These are phyloP conservation scores for Alectoria sarmentosa DNA, from an alignment of 495 filamentous ascomycete genomes.

Conservation along the genomic window DNA sequence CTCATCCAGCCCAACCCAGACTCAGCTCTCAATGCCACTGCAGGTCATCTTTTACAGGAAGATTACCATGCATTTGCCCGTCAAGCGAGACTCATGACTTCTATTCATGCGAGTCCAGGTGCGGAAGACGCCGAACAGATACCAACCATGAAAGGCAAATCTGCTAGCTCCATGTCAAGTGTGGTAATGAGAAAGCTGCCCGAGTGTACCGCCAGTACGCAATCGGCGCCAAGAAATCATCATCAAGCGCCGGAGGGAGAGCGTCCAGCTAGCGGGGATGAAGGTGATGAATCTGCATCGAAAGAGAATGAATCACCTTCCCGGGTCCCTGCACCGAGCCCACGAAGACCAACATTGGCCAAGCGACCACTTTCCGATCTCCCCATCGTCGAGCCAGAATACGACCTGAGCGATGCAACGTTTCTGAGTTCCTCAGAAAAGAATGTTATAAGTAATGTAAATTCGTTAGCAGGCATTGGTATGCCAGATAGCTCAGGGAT, in stretches of 20 bases:
- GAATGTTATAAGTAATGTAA: constrained; percentile 37
- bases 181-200: constrained; percentile 24
- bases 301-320: constrained; percentile 48
- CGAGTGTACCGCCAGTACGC: constrained; percentile 11
- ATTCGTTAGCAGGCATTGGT: constrained; percentile 17
- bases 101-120: constrained; percentile 58
- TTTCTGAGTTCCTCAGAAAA: constrained; percentile 34
- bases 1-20: constrained; percentile 68
- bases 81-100: constrained; percentile 59
- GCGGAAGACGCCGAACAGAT: constrained; percentile 14
- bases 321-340: constrained; percentile 31
- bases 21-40: constrained; percentile 59
- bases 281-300: constrained; percentile 28
- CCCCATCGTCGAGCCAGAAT: constrained; percentile 15
- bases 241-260: constrained; percentile 15
- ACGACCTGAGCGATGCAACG: constrained; percentile 18
- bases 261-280: constrained; percentile 21
- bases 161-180: not conserved
- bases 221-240: constrained; percentile 25
- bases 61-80: constrained; percentile 54
- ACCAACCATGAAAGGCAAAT: constrained; percentile 4
- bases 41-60: constrained; percentile 55
- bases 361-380: constrained; percentile 39
- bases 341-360: constrained; percentile 34
- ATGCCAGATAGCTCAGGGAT: constrained; percentile 30